These are phyloP conservation scores for Trichoderma asperellum DNA, from an alignment of 2,329 filamentous ascomycete species.

Conservation along the genomic window DNA sequence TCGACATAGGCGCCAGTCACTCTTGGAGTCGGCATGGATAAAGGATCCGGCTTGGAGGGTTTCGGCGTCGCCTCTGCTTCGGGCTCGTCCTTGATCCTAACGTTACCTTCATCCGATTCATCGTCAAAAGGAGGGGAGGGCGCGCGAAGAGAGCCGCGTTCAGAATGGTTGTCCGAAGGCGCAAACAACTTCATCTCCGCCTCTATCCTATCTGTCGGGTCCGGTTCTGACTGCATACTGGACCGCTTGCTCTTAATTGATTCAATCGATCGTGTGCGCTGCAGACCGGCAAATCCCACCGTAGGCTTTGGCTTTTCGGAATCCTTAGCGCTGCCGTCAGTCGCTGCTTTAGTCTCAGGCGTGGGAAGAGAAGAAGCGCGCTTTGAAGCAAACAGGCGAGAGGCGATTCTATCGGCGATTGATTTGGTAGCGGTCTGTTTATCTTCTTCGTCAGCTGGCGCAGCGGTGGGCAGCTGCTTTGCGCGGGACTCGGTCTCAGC, in stretches of 20 bases:
- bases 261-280: constrained; percentile 50
- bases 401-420: constrained; percentile 24
- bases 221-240: constrained; percentile 55
- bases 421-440: constrained; percentile 19
- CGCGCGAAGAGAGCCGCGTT: constrained; percentile 57
- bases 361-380: constrained; percentile 30
- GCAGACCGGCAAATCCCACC: constrained; percentile 54
- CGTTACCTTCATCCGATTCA: constrained; percentile 39
- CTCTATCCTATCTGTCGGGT: constrained; percentile 61
- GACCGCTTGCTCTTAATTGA: constrained; percentile 52
- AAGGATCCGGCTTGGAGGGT: constrained; percentile 49
- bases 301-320: constrained; percentile 42
- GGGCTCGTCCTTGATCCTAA: constrained; percentile 37
- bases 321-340: constrained; percentile 32
- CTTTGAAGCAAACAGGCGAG: constrained; percentile 32
- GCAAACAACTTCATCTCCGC: constrained; percentile 62
- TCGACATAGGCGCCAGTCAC: constrained; percentile 61
- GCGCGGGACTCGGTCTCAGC: constrained; percentile 33
- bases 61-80: constrained; percentile 52
- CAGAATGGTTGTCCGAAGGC: constrained; percentile 58
- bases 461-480: constrained; percentile 32
- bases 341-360: constrained; percentile 24
- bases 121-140: constrained; percentile 48
- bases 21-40: constrained; percentile 57
- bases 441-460: constrained; percentile 25